phyloP scores from a whole-genome alignment of 495 filamentous ascomycete species.

The Sordaria brevicollis region DNA sequence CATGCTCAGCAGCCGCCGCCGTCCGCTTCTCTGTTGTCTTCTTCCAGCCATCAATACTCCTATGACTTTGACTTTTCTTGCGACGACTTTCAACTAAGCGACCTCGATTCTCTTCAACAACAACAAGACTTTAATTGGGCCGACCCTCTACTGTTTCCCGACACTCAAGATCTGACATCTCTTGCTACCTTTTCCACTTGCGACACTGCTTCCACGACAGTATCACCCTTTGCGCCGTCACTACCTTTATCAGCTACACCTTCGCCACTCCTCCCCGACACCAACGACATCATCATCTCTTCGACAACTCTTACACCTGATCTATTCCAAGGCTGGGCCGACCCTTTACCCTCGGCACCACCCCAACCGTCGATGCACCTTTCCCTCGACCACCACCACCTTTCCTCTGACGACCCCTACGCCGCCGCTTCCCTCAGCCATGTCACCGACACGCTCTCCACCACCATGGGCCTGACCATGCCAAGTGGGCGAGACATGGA shows the following conservation, averaged over 20 bases:
- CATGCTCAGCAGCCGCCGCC: slow-evolving; percentile 10
- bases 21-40: neutral
- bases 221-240: neutral
- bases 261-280: neutral
- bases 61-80: neutral
- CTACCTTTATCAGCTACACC: neutral
- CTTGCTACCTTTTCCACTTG: neutral
- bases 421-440: neutral
- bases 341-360: neutral
- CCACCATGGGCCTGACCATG: neutral
- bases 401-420: neutral
- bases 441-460: neutral
- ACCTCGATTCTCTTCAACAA: neutral
- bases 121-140: neutral
- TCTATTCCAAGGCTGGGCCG: neutral
- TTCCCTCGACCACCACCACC: neutral
- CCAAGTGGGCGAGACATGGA: neutral
- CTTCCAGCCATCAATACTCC: slow-evolving; percentile 1
- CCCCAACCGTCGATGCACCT: neutral
- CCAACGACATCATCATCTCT: neutral
- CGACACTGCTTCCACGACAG: neutral
- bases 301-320: too few species aligned
- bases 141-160: neutral
- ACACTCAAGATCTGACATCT: neutral
- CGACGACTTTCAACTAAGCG: neutral